Conservation (phyloP, 768 basidiomycete species). For the Termitomyces sp. region DNA sequence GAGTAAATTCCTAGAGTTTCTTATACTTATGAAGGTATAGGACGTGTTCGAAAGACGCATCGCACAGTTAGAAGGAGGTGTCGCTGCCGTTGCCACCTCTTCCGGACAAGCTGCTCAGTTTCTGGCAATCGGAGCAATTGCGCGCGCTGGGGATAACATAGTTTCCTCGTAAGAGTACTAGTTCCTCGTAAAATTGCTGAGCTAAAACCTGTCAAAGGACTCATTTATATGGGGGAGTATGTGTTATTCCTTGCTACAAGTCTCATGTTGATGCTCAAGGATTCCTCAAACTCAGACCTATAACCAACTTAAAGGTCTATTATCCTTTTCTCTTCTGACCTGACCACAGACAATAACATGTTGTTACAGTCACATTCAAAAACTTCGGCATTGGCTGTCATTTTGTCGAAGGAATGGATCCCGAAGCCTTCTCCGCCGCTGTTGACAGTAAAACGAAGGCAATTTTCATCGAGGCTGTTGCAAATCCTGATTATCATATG, state of each 20-base stretch:
- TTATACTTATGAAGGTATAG: not conserved
- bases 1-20: too few species aligned
- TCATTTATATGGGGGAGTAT: not conserved
- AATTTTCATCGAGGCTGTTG: conserved; percentile 70
- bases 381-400: conserved; percentile 57
- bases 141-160: conserved; percentile 70
- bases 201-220: not conserved
- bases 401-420: conserved; percentile 33
- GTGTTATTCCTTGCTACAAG: not conserved
- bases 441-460: conserved; percentile 79
- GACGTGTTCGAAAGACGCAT: conserved; percentile 78
- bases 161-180: conserved; percentile 59
- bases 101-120: conserved; percentile 62
- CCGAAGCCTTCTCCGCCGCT: conserved; percentile 19
- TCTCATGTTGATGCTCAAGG: too few species aligned
- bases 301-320: not conserved
- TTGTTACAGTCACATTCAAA: conserved; percentile 62
- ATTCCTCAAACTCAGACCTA: too few species aligned
- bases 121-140: conserved; percentile 57
- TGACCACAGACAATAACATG: too few species aligned
- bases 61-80: conserved; percentile 73
- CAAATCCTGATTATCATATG: conserved; percentile 70
- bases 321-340: too few species aligned
- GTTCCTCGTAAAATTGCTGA: too few species aligned
- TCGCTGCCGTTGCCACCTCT: conserved; percentile 65